Evolutionary conservation across 441 rosid genomes (phyloP).

Genomic region (Erodium texanum): DNA sequence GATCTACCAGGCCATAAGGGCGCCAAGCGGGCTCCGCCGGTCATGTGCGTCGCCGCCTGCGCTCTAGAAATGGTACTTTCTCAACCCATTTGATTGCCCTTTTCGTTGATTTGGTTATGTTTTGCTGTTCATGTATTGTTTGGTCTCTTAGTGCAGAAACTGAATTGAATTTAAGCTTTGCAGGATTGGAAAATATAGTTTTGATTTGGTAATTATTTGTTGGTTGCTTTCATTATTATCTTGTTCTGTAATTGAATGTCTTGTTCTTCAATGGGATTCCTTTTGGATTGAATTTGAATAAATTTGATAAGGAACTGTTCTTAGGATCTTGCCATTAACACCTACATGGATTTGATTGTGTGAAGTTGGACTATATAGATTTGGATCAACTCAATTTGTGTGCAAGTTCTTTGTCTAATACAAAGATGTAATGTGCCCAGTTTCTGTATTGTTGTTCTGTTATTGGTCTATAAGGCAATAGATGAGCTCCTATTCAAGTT

Average conservation of each 20-base stretch:
- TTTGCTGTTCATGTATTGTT: too few species aligned
- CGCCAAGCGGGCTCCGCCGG: slow-evolving; percentile 84
- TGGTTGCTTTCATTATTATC: not conserved
- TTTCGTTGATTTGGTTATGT: not conserved
- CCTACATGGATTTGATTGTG: too few species aligned
- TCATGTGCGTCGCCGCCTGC: slow-evolving; percentile 86
- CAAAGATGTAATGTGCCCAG: not conserved
- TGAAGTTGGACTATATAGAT: too few species aligned
- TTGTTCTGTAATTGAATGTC: not conserved
- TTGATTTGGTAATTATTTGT: not conserved
- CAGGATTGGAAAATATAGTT: not conserved
- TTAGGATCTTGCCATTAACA: too few species aligned
- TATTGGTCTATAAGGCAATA: too few species aligned
- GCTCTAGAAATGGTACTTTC: slow-evolving; percentile 80
- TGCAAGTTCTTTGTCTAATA: not conserved
- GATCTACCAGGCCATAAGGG: slow-evolving; percentile 83
- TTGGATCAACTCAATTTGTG: not conserved
- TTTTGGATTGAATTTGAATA: too few species aligned
- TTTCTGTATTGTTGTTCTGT: not conserved
- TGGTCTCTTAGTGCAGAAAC: not conserved
- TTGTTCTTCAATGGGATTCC: not conserved
- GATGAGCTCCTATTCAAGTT: too few species aligned
- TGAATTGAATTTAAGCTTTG: not conserved
- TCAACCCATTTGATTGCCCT: not conserved
- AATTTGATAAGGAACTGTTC: not conserved